These are phyloP conservation scores for Kodamaea hsintzibuensis DNA, from an alignment of 805 yeast genomes.

Conservation along the genomic window DNA sequence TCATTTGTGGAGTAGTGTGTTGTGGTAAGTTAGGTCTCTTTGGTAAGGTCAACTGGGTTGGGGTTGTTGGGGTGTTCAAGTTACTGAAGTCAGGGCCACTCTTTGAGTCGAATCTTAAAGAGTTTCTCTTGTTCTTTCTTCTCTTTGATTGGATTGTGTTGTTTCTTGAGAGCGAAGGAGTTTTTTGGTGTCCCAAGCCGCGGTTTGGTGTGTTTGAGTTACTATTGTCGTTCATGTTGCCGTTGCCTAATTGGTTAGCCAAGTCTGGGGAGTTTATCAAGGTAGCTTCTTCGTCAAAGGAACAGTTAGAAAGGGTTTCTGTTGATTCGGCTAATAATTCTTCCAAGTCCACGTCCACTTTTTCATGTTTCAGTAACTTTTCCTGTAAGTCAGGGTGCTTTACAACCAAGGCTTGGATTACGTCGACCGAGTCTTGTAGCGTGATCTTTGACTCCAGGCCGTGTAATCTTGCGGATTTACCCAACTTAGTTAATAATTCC, in stretches of 20 bases:
- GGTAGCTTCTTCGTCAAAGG: slow-evolving; percentile 37
- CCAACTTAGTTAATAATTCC: slow-evolving; percentile 45
- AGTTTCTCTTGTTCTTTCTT: slow-evolving; percentile 36
- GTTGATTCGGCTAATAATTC: slow-evolving; percentile 34
- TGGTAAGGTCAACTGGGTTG: slow-evolving; percentile 19
- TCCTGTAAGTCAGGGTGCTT: slow-evolving; percentile 37
- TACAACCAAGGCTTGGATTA: slow-evolving; percentile 40
- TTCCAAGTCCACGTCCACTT: slow-evolving; percentile 34
- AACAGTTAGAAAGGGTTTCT: slow-evolving; percentile 29
- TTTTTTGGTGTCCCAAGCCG: slow-evolving; percentile 10
- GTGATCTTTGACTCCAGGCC: slow-evolving; percentile 49
- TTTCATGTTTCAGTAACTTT: slow-evolving; percentile 27
- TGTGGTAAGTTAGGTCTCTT: slow-evolving; percentile 18
- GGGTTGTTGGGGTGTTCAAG: slow-evolving; percentile 19
- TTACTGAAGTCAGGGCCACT: slow-evolving; percentile 19
- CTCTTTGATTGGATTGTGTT: slow-evolving; percentile 24
- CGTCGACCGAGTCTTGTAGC: slow-evolving; percentile 47
- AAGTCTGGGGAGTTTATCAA: slow-evolving; percentile 20
- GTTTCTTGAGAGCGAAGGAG: slow-evolving; percentile 15
- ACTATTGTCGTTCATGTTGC: background rate
- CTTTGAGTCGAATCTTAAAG: slow-evolving; percentile 30
- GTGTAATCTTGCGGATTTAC: slow-evolving; percentile 45
- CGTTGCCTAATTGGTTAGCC: background rate
- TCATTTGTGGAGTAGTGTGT: slow-evolving; percentile 4
- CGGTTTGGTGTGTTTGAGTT: slow-evolving; percentile 10